Evolutionary conservation across 768 basidiomycete species (phyloP), one percentile per base, ranked within the genome.

Genomic region (Cantharellus anzutake): DNA sequence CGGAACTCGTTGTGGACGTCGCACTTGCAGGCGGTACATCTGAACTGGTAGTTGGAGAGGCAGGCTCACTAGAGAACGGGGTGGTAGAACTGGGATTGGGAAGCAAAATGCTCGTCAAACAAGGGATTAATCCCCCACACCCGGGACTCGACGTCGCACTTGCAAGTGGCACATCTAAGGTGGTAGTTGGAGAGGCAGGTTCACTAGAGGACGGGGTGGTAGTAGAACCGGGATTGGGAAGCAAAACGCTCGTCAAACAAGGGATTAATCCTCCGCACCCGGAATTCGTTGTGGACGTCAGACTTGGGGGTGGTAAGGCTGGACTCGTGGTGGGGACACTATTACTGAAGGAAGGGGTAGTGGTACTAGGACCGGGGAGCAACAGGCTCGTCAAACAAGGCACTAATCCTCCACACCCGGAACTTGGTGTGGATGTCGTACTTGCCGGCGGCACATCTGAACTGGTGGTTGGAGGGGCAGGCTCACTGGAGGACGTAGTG

Each of bases 51-150:
- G 63, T 50, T 3, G 51, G 37, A 20, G 60, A 42, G 51, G 52
- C 37, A 34, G 14, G 48, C 14, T 35, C 35, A 34, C 51, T 38
- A 11, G 55, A 44, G 20, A 59, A 34, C 35, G 59, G n/a, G 41
- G 61, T 50, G 51, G 56, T 58, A 4, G 62, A 56, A 53, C 4
- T 52, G 40, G 60, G 55, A n/a, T 57, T 51, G 20, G 29, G 59
- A 29, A 58, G 44, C 29, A 29, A 11, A 48, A 11, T 29, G 57
- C 5, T 51, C 57, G 42, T 55, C 50, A 42, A 42, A 16, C 11
- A 38, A 2, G 59, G 14, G 20, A 59, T 42, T 35, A 59, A 37
- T 7, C 41, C 40, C 48, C 41, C 5, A 29, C 16, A 60, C 51
- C 20, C 35, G 53, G 5, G 4, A 39, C 16, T 20, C 53, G 66